These are phyloP conservation scores for Mycena leptocephala DNA, from an alignment of 768 basidiomycete species.

Conservation along the genomic window DNA sequence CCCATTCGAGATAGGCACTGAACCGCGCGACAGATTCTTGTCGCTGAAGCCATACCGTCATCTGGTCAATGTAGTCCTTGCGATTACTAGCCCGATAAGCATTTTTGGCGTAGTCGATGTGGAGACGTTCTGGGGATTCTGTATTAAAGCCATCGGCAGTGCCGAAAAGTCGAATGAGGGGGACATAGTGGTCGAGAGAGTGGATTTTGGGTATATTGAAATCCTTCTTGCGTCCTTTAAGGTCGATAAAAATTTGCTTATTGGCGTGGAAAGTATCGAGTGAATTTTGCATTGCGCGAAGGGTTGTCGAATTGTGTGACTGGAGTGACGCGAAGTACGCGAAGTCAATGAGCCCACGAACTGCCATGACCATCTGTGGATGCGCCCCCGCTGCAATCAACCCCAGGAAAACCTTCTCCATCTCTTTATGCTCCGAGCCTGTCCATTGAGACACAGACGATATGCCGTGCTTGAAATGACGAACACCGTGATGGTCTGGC, in stretches of 20 bases:
- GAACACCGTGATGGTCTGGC: slow-evolving; percentile 42
- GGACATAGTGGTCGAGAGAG: slow-evolving; percentile 44
- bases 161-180: slow-evolving; percentile 41
- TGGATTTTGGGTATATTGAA: slow-evolving; percentile 58
- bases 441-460: slow-evolving; percentile 53
- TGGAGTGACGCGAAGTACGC: slow-evolving; percentile 44
- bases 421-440: slow-evolving; percentile 50
- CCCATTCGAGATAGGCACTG: not conserved
- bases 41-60: slow-evolving; percentile 51
- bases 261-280: slow-evolving; percentile 43
- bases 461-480: slow-evolving; percentile 54
- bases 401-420: slow-evolving; percentile 47
- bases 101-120: slow-evolving; percentile 55
- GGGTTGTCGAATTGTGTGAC: slow-evolving; percentile 39
- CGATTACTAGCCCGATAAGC: slow-evolving; percentile 43
- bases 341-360: slow-evolving; percentile 46
- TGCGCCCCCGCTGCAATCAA: slow-evolving; percentile 41
- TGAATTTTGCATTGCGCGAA: slow-evolving; percentile 38
- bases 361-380: slow-evolving; percentile 30
- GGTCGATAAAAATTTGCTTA: slow-evolving; percentile 44
- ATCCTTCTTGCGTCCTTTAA: slow-evolving; percentile 37
- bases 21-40: slow-evolving; percentile 43
- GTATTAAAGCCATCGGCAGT: slow-evolving; percentile 47
- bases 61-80: slow-evolving; percentile 49
- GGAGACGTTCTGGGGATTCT: slow-evolving; percentile 48